Evolutionary conservation across 768 basidiomycete species (phyloP).

Genomic region (Boletus patriciae): DNA sequence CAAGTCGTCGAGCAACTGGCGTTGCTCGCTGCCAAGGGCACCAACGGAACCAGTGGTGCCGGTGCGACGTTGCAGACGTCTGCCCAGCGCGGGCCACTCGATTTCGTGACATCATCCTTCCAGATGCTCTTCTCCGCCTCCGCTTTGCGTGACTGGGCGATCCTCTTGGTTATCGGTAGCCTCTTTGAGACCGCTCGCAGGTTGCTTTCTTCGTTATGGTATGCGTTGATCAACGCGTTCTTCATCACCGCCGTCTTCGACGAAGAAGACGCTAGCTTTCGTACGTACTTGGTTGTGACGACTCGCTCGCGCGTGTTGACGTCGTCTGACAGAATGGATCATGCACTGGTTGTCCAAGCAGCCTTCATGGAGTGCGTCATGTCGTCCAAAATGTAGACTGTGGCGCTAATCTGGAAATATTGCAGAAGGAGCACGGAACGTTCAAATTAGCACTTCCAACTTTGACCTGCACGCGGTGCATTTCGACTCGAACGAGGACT

Average conservation of each 20-base stretch:
- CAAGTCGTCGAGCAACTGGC: slow-evolving; percentile 32
- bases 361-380: slow-evolving; percentile 53
- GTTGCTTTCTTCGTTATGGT: slow-evolving; percentile 42
- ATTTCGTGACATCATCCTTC: slow-evolving; percentile 38
- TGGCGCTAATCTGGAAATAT: background rate
- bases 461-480: slow-evolving; percentile 34
- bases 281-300: slow-evolving; percentile 37
- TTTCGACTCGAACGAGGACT: slow-evolving; percentile 24
- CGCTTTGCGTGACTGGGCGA: slow-evolving; percentile 61
- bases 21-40: slow-evolving; percentile 19
- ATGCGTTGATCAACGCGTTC: slow-evolving; percentile 47
- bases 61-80: slow-evolving; percentile 12
- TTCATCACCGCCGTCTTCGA: slow-evolving; percentile 65
- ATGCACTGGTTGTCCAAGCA: slow-evolving; percentile 67
- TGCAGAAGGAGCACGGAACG: slow-evolving; percentile 44
- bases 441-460: slow-evolving; percentile 49
- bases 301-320: background rate
- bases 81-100: slow-evolving; percentile 20
- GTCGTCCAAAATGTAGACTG: background rate
- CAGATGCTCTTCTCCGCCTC: slow-evolving; percentile 51
- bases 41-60: slow-evolving; percentile 13
- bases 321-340: slow-evolving; percentile 55
- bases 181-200: slow-evolving; percentile 60
- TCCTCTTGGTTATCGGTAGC: slow-evolving; percentile 63
- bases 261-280: slow-evolving; percentile 54